Evolutionary conservation across 306 rosid species (phyloP).

Genomic region (Chamaecrista fasciculata): DNA sequence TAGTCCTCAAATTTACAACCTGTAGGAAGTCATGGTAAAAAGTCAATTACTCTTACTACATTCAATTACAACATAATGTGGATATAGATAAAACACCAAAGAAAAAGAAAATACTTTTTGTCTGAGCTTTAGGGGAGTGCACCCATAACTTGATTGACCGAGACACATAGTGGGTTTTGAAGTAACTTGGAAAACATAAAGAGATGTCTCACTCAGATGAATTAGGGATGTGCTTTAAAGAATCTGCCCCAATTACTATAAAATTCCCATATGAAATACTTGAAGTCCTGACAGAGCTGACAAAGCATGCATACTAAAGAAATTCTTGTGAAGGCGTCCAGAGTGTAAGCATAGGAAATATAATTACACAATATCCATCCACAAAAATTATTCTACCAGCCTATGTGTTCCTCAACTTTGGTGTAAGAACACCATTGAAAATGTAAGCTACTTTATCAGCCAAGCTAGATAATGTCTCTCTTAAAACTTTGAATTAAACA

Average conservation of each 20-base stretch:
- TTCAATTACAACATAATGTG: conserved; percentile 13
- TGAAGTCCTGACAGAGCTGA: not conserved
- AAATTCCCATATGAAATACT: not conserved
- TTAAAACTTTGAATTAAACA: not conserved
- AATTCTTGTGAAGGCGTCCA: not conserved
- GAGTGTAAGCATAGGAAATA: conserved; percentile 13
- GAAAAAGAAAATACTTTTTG: not conserved
- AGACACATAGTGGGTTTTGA: conserved; percentile 6
- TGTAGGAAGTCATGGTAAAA: conserved; percentile 37
- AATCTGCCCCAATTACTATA: not conserved
- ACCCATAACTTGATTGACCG: conserved; percentile 1
- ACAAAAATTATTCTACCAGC: not conserved
- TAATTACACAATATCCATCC: not conserved
- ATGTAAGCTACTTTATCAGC: not conserved
- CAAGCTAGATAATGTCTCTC: conserved; percentile 3
- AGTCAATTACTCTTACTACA: conserved; percentile 15
- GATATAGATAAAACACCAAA: not conserved
- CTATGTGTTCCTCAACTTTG: conserved; percentile 4
- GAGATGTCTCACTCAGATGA: conserved; percentile 14
- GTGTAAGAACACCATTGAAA: not conserved
- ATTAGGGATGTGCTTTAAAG: not conserved
- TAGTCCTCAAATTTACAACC: conserved; percentile 71
- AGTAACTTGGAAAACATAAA: conserved; percentile 9
- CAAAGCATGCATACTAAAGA: not conserved
- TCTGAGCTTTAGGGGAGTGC: conserved; percentile 3